Base-by-base conservation (phyloP, 2,329 filamentous ascomycete species). In the Xylaria sp. region DNA sequence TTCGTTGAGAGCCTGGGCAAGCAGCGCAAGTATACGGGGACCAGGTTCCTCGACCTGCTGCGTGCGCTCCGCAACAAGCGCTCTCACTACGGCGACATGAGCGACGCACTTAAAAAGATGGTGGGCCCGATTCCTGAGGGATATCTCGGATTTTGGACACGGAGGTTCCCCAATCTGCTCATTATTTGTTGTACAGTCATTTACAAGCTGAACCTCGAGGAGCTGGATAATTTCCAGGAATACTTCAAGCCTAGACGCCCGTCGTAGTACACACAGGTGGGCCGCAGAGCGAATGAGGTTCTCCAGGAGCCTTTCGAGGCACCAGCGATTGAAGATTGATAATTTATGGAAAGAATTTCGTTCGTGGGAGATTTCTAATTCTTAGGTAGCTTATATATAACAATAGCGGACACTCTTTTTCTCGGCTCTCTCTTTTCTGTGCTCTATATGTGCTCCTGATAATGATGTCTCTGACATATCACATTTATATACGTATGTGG, bases 31-130 rank as follows among this genome's bases (percentile, higher is more conserved):
- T 99, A 99, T 81, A 96, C 92, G 0, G 94, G 94, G 0, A 87
- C 89, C 1, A 88, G 90, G 56, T 88, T 99, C 78, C 82, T 99
- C 64, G 96, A 99, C 81, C 85, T 99, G 25, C 83, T 99, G 23
- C 88, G 96, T 1, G 96, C 95, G 1, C 84, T 99, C 65, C 87
- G 96, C 28, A 99, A 99, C 82, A 99, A 99, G 87, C 93, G 92
- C 76, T 97, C 98, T 73, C 96, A 99, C 78, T 99, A 98, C 79
- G 94, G 97, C 77, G 96, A 99, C 79, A 95, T 99, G 93, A 88
- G 92, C 7, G 92, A 94, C 15, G 83, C 89, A 58, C 87, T 97
- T 71, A 95, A 87, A 76, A 84, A 83, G 70, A 79, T 81, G 37
- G 92, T 97, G 0, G 94, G 94, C 0, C 82, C 90, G 9, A 78